phyloP scores from a whole-genome alignment of 83 land plant species.

The Picea engelmannii region DNA sequence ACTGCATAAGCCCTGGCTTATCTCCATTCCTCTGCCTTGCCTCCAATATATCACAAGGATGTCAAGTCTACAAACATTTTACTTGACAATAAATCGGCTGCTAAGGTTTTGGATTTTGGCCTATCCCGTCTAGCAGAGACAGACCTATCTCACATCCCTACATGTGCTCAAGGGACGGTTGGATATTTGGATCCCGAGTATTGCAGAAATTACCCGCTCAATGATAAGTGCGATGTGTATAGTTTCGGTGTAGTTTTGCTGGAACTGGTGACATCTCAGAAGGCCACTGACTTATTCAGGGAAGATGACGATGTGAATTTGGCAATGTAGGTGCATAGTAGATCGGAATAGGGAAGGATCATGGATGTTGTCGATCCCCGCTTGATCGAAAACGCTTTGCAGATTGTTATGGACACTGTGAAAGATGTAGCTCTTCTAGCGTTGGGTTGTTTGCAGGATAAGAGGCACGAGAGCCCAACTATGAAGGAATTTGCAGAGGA shows the following conservation, averaged over 20 bases:
- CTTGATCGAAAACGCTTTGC: too few relatives aligned
- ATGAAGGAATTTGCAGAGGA: slow-evolving; percentile 65
- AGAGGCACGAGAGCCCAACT: slow-evolving; percentile 20
- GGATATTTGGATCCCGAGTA: slow-evolving; percentile 47
- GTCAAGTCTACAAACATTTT: slow-evolving; percentile 43
- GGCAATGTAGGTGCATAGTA: slow-evolving; percentile 38
- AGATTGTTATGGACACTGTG: too few relatives aligned
- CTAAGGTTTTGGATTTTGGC: slow-evolving; percentile 67
- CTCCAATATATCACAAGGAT: slow-evolving; percentile 62
- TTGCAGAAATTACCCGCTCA: slow-evolving; percentile 39
- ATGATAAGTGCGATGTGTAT: too few relatives aligned
- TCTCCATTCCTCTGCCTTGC: slow-evolving; percentile 31
- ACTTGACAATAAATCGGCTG: slow-evolving; percentile 19
- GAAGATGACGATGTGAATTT: slow-evolving; percentile 44
- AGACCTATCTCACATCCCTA: slow-evolving; percentile 26
- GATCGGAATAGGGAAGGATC: slow-evolving; percentile 34
- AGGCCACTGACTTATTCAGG: slow-evolving; percentile 51
- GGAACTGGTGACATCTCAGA: slow-evolving; percentile 54
- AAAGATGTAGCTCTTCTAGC: slow-evolving; percentile 38
- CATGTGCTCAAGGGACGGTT: too few relatives aligned
- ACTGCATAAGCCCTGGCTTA: slow-evolving; percentile 24
- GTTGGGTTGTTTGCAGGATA: slow-evolving; percentile 45
- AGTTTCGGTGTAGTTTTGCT: slow-evolving; percentile 35
- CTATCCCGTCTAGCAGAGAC: slow-evolving; percentile 40
- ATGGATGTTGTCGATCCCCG: neutral